Base-by-base conservation (phyloP, 2,329 filamentous ascomycete genomes). In the Metarhizium sp. region DNA sequence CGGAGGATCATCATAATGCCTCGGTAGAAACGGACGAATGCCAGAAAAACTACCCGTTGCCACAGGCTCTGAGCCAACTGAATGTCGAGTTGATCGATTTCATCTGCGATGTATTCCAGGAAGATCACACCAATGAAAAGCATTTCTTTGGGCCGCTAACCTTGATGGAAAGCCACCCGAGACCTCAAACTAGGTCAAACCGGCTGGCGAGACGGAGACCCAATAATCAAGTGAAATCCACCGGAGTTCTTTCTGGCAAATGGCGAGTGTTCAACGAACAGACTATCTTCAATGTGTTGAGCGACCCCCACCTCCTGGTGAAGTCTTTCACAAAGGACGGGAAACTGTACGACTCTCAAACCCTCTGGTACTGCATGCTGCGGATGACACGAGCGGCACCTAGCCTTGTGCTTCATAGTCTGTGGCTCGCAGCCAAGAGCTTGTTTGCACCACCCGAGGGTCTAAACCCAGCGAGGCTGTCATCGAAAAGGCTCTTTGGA, bases 191-290 rank as follows among this genome's bases (percentile, higher is more conserved):
- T 11, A 45, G 29, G 8, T 49, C 36, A 14, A 49, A 47, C 18
- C 60, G 50, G 46, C 48, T 64, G 42, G 46, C 13, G 3, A 54
- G 61, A n/a, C 57, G 57, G 30, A 48, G 55, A 18, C 52, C 32
- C 14, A 52, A 47, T 16, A 18, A 20, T 1, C 14, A 52, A 6
- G 25, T 54, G 4, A 55, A 42, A 18, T 52, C 51, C 1, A 32
- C 50, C 18, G 4, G 57, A 16, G 20, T 59, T 6, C 62, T 61
- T 2, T 63, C 58, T 54, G 64, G 70, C 13, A 73, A 81, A 57
- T 87, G 84, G 80, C 80, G 77, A 59, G 64, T 74, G 1, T 87
- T 87, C 61, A 75, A 80, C 36, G 79, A 85, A 59, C 85, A 87
- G 62, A 82, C 79, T 51, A 69, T 87, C 6, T 87, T 86, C 64